A percentile compares a stretch with the other conserved stretches of the same genome.
Conservation (phyloP, 1,139 yeast species). For the Hansenula lynferdii region DNA sequence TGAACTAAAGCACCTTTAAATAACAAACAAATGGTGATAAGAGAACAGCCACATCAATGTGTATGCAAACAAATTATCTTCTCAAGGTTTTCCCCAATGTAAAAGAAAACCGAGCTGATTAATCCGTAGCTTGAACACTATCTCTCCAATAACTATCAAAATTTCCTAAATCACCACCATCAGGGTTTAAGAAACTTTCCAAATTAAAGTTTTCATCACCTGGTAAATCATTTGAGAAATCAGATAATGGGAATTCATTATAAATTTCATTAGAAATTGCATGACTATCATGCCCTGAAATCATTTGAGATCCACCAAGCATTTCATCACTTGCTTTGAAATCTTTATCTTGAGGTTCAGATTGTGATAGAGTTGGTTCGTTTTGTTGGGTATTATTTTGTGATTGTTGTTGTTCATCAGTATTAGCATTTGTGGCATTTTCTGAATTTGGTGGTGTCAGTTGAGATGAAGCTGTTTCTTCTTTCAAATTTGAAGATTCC, state of each 20-base stretch:
- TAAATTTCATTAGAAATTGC: constrained; percentile 15
- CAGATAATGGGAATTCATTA: constrained; percentile 20
- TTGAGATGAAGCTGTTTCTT: constrained; percentile 18
- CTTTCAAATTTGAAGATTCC: constrained; percentile 2
- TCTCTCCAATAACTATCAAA: constrained; percentile 24
- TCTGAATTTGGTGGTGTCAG: constrained; percentile 25
- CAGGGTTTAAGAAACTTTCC: constrained; percentile 21
- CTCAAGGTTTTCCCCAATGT: no score
- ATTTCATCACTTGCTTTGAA: constrained; percentile 8
- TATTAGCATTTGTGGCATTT: constrained; percentile 17
- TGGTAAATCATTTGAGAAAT: constrained; percentile 20
- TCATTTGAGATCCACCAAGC: constrained; percentile 11
- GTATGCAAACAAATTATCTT: no score
- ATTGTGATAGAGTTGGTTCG: constrained; percentile 5
- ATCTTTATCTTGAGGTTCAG: constrained; percentile 1
- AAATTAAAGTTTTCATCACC: constrained; percentile 23
- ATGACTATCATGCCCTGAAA: constrained; percentile 9
- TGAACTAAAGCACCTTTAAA: no score
- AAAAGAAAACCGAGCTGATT: no score
- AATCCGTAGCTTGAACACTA: constrained; percentile 23
- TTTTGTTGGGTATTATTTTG: constrained; percentile 1
- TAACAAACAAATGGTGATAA: no score
- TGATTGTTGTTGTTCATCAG: constrained; percentile 1
- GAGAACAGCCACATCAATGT: no score
- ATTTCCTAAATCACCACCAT: constrained; percentile 17